phyloP scores from a whole-genome alignment of 495 filamentous ascomycete genomes.

The Podospora sp. region DNA sequence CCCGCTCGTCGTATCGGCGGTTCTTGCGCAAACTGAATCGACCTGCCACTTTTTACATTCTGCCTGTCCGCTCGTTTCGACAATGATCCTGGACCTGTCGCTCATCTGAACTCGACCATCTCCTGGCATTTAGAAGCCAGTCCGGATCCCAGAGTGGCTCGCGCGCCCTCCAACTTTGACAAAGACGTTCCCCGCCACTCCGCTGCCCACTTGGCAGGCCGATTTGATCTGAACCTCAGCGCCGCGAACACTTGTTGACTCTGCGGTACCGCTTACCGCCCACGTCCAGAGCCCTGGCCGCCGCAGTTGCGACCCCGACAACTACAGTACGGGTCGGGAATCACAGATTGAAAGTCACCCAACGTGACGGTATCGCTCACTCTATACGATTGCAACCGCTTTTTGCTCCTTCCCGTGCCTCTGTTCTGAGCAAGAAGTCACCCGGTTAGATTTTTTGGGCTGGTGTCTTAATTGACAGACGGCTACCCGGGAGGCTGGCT shows the following conservation, averaged over 20 bases:
- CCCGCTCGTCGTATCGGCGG: conserved; percentile 9
- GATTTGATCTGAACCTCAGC: not conserved
- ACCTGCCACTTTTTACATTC: conserved; percentile 2
- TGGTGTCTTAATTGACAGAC: not conserved
- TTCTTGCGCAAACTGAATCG: conserved; percentile 8
- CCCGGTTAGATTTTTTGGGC: not conserved
- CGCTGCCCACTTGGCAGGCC: not conserved
- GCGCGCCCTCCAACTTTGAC: conserved; percentile 11
- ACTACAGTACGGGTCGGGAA: not conserved
- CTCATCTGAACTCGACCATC: conserved; percentile 8
- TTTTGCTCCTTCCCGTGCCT: not conserved
- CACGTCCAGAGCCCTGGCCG: not conserved
- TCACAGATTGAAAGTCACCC: not conserved
- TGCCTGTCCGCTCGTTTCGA: conserved; percentile 20
- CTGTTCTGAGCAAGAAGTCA: not conserved
- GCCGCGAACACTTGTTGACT: not conserved
- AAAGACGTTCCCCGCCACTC: conserved; percentile 2
- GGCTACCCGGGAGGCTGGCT: conserved; percentile 1
- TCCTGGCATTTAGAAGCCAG: conserved; percentile 1
- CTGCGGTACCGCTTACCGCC: not conserved
- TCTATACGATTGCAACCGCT: not conserved
- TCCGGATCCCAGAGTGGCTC: conserved; percentile 24
- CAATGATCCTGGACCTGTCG: not conserved
- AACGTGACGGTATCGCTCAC: not conserved
- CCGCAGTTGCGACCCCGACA: not conserved